Evolutionary conservation across 345 rosid species (phyloP), one percentile per base, ranked within the genome.

Genomic region (Salix arbutifolia): DNA sequence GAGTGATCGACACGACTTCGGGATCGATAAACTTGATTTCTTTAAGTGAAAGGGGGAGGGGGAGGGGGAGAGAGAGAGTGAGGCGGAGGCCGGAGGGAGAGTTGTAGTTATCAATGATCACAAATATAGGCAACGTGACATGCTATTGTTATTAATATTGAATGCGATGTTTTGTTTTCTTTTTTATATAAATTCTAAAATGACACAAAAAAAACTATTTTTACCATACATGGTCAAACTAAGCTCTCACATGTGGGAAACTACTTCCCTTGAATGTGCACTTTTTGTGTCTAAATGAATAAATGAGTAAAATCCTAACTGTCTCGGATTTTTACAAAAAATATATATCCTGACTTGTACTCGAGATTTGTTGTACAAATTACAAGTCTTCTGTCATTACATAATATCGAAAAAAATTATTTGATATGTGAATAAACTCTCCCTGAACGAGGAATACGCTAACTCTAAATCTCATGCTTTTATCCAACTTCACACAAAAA

Each of bases 1-100:
- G 76, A 78, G 77, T 81, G 75, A 52, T 76, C 64, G 60, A 79
- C 71, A 83, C 70, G 78, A 78, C 81, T 78, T 76, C 73, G 72
- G 80, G 78, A 81, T 74, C 26, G 58, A 37, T 70, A 69, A 65
- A 64, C 38, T 53, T 58, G 61, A 73, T 8, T 73, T 79, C 7
- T 75, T 69, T 18, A 19, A 21, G 21, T 8, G 1, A 9, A 38
- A 19, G 37, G 67, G 67, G 31, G 52, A 26, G 61, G 40, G 21
- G 35, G 60, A 35, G 9, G 23, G 13, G 6, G 77, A 26, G 46
- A 25, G 38, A 31, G 46, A 52, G 69, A 60, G 31, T 33, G 23
- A 65, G 76, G 68, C 35, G 37, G 37, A 35, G 37, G 37, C 37
- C 37, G 37, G 61, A 28, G 16, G 53, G n/a, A 25, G 21, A 62